Conservation (phyloP, 768 basidiomycete genomes). For the Brasilioporus rufonigricans region DNA sequence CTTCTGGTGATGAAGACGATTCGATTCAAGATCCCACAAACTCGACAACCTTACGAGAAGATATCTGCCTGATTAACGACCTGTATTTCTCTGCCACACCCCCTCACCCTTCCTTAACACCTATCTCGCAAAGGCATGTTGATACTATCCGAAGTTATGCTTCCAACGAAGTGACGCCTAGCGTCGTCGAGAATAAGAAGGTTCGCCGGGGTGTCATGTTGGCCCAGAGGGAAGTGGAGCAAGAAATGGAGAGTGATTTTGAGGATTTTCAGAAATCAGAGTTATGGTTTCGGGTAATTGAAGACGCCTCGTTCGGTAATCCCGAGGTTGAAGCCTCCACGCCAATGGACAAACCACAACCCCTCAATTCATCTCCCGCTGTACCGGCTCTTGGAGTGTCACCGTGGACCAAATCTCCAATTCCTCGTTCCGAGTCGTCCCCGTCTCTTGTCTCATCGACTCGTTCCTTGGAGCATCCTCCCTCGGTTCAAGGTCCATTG, state of each 20-base stretch:
- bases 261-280: constrained; percentile 86
- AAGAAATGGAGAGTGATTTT: constrained; percentile 90
- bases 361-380: constrained; percentile 10
- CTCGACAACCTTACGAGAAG: constrained; percentile 71
- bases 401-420: constrained; percentile 9
- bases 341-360: constrained; percentile 3
- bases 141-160: constrained; percentile 69
- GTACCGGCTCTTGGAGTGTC: neutral
- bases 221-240: constrained; percentile 82
- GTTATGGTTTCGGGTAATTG: constrained; percentile 87
- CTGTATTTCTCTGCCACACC: constrained; percentile 73
- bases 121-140: constrained; percentile 69
- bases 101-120: constrained; percentile 55
- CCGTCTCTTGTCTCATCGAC: constrained; percentile 28
- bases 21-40: constrained; percentile 55
- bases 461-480: constrained; percentile 16
- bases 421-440: constrained; percentile 37
- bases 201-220: constrained; percentile 79
- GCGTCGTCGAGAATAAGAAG: constrained; percentile 41
- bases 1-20: constrained; percentile 59
- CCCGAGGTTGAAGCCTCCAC: constrained; percentile 5
- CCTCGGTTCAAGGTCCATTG: constrained; percentile 17
- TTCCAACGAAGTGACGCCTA: constrained; percentile 43
- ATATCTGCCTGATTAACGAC: constrained; percentile 86
- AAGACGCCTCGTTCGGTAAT: constrained; percentile 51